These are phyloP conservation scores for Fusarium brachygibbosum DNA, from an alignment of 2,329 filamentous ascomycete genomes.

Conservation along the genomic window DNA sequence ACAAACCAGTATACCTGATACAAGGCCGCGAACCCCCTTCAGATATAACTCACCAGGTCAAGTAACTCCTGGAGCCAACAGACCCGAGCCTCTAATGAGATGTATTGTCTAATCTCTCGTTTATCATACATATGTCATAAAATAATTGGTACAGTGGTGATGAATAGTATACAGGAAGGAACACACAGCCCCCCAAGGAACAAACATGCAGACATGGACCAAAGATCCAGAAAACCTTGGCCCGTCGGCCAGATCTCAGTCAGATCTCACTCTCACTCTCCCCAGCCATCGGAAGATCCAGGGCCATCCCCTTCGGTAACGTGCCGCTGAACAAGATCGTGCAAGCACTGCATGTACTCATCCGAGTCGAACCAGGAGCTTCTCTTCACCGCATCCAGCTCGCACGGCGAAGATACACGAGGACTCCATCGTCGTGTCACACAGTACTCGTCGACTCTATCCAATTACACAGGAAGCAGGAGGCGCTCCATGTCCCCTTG, in stretches of 20 bases:
- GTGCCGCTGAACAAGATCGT: constrained; percentile 26
- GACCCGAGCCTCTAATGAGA: neutral
- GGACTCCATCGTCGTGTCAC: constrained; percentile 24
- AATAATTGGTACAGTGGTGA: neutral
- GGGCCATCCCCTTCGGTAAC: constrained; percentile 26
- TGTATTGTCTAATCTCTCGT: neutral
- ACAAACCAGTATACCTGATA: neutral
- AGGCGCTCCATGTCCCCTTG: constrained; percentile 7
- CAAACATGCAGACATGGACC: neutral
- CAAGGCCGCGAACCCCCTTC: too few relatives aligned
- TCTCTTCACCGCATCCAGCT: constrained; percentile 38
- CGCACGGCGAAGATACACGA: constrained; percentile 5
- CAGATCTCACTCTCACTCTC: constrained; percentile 22
- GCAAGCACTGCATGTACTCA: constrained; percentile 29
- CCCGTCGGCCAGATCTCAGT: constrained; percentile 13
- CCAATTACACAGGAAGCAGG: constrained; percentile 19
- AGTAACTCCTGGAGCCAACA: neutral
- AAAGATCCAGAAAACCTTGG: constrained; percentile 16
- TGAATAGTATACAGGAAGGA: constrained; percentile 24
- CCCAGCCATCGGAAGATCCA: constrained; percentile 39
- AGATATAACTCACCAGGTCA: neutral
- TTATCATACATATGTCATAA: neutral
- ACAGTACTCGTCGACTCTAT: constrained; percentile 25
- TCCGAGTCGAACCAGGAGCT: constrained; percentile 22
- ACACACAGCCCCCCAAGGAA: constrained; percentile 7